Conservation (phyloP, 1,139 yeast species). For the Candida anutae region DNA sequence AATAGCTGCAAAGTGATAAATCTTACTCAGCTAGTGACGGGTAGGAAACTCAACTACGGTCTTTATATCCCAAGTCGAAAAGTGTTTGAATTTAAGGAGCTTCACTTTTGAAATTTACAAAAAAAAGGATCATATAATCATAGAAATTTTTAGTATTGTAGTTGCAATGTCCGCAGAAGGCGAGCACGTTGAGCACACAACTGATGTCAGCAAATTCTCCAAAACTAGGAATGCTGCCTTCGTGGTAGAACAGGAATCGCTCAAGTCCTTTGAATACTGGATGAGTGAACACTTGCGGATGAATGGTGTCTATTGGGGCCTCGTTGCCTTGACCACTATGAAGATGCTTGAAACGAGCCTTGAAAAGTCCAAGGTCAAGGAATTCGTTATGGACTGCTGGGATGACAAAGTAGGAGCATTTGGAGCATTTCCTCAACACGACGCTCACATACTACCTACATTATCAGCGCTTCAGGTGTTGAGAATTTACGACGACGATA, state of each 20-base stretch:
- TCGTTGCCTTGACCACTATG: slow-evolving; percentile 64
- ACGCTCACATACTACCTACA: slow-evolving; percentile 83
- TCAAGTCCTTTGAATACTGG: slow-evolving; percentile 66
- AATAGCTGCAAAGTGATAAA: slow-evolving; percentile 79
- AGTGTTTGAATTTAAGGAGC: slow-evolving; percentile 40
- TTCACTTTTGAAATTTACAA: slow-evolving; percentile 27
- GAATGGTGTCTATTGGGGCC: slow-evolving; percentile 95
- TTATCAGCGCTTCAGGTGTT: slow-evolving; percentile 80
- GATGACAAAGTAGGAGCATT: slow-evolving; percentile 66
- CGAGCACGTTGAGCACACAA: no score
- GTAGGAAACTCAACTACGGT: slow-evolving; percentile 50
- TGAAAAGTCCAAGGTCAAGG: slow-evolving; percentile 51
- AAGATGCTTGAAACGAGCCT: slow-evolving; percentile 47
- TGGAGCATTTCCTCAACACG: slow-evolving; percentile 86
- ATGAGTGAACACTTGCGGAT: slow-evolving; percentile 81
- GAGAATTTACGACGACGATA: slow-evolving; percentile 48
- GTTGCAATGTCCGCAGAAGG: no score
- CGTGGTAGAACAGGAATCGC: slow-evolving; percentile 31
- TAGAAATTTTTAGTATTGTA: no score
- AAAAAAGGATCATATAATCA: no score
- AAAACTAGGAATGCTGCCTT: slow-evolving; percentile 28
- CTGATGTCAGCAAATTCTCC: slow-evolving; percentile 5
- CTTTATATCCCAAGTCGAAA: slow-evolving; percentile 62
- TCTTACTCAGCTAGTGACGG: slow-evolving; percentile 49
- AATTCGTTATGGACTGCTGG: slow-evolving; percentile 64